Conservation (phyloP, 2,329 filamentous ascomycete species). For the Calonectria pseudoreteaudii region DNA sequence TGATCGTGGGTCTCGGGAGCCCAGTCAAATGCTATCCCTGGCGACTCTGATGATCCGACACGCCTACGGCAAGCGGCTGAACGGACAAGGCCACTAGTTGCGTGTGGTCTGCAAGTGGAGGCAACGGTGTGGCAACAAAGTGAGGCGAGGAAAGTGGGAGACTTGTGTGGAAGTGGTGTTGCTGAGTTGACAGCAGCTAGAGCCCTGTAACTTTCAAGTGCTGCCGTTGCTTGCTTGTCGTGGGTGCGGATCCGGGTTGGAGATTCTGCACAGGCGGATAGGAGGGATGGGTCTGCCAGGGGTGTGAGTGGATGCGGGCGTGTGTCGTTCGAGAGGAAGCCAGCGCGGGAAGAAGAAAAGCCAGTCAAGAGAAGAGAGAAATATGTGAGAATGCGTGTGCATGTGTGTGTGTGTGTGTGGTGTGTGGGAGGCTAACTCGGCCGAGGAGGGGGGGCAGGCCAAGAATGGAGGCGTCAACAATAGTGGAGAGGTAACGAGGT, state of each 20-base stretch:
- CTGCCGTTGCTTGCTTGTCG: slow-evolving; percentile 22
- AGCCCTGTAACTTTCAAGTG: slow-evolving; percentile 20
- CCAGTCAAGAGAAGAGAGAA: slow-evolving; percentile 25
- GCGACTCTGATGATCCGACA: slow-evolving; percentile 24
- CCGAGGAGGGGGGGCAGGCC: slow-evolving; percentile 14
- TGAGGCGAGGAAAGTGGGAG: slow-evolving; percentile 15
- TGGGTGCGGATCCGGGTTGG: slow-evolving; percentile 20
- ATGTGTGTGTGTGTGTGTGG: slow-evolving; percentile 10
- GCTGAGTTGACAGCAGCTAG: slow-evolving; percentile 17
- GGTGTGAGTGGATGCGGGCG: slow-evolving; percentile 27
- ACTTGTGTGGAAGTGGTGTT: slow-evolving; percentile 22
- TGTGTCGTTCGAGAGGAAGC: slow-evolving; percentile 29
- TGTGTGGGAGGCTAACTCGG: slow-evolving; percentile 16
- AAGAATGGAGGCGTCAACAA: slow-evolving; percentile 15
- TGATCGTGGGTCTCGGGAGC: slow-evolving; percentile 43
- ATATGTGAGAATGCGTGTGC: slow-evolving; percentile 14
- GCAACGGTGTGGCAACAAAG: slow-evolving; percentile 32
- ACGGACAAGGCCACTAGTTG: slow-evolving; percentile 36
- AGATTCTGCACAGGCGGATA: slow-evolving; percentile 25
- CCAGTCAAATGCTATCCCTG: slow-evolving; percentile 38
- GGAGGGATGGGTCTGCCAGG: slow-evolving; percentile 23
- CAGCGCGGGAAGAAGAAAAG: slow-evolving; percentile 25
- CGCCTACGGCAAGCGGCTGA: slow-evolving; percentile 35
- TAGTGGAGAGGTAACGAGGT: slow-evolving; percentile 5
- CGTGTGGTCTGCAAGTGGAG: slow-evolving; percentile 34